These are phyloP conservation scores for Oryza coarctata DNA, from an alignment of 176 grass and related monocot species.

Conservation along the genomic window DNA sequence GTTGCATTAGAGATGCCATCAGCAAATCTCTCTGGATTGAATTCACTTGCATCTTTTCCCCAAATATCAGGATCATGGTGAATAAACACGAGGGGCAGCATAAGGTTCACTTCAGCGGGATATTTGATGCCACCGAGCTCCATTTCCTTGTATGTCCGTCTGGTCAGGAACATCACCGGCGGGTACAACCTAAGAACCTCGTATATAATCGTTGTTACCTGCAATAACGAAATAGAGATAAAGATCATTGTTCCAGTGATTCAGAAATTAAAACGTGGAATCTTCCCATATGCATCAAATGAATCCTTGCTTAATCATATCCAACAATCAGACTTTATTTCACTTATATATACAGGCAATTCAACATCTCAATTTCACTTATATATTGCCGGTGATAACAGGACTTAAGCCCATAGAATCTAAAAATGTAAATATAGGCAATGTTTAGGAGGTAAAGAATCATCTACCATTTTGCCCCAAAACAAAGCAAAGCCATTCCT, in stretches of 20 bases:
- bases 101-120: constrained; percentile 57
- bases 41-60: constrained; percentile 56
- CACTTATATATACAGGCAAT: neutral
- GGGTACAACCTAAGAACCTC: constrained; percentile 76
- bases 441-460: too few species aligned
- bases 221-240: neutral
- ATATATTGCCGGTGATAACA: neutral
- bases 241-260: neutral
- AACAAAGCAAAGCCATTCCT: too few species aligned
- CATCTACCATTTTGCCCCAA: too few species aligned
- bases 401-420: neutral
- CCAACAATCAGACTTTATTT: neutral
- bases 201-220: constrained; percentile 71
- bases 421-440: too few species aligned
- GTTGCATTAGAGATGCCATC: constrained; percentile 62
- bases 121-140: constrained; percentile 50
- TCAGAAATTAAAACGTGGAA: neutral
- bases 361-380: neutral
- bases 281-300: neutral
- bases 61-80: constrained; percentile 67
- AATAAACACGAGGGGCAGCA: constrained; percentile 40
- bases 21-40: constrained; percentile 69
- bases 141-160: constrained; percentile 55
- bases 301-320: neutral
- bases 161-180: constrained; percentile 14